Percentiles rank a stretch among this genome's conserved stretches.
Evolutionary conservation across 352 stramenopile genomes (phyloP).

Genomic region (Globisporangium lucens): DNA sequence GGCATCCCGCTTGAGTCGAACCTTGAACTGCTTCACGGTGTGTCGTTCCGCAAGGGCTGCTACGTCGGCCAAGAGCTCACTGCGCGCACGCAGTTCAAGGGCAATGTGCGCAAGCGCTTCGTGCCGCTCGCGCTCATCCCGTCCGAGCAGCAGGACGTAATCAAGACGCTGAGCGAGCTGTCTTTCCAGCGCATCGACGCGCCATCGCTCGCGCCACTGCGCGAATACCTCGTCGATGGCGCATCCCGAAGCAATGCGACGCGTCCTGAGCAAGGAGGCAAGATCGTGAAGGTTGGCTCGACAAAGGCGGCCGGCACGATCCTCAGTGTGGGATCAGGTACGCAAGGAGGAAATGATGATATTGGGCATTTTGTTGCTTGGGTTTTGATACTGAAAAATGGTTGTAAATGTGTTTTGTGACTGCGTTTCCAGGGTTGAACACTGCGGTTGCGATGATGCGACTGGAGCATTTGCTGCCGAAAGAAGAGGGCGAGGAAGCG

Average conservation of each 20-base stretch:
- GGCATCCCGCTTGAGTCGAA: slow-evolving; percentile 92
- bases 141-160: slow-evolving; percentile 42
- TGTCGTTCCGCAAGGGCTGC: slow-evolving; percentile 94
- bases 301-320: slow-evolving; percentile 65
- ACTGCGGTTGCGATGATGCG: slow-evolving; percentile 76
- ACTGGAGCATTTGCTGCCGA: slow-evolving; percentile 56
- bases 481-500: slow-evolving; percentile 33
- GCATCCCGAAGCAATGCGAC: slow-evolving; percentile 24
- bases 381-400: not conserved
- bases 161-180: slow-evolving; percentile 44
- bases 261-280: slow-evolving; percentile 32
- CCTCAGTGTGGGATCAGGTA: slow-evolving; percentile 37
- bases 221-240: slow-evolving; percentile 40
- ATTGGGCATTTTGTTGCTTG: not conserved
- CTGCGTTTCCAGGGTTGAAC: slow-evolving; percentile 28
- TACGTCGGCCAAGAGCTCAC: slow-evolving; percentile 95
- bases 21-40: slow-evolving; percentile 86
- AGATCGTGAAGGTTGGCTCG: slow-evolving; percentile 51
- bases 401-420: not conserved
- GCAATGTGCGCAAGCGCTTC: slow-evolving; percentile 81
- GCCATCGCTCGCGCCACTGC: slow-evolving; percentile 31
- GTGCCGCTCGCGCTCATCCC: slow-evolving; percentile 71
- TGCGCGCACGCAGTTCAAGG: slow-evolving; percentile 92
- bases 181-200: slow-evolving; percentile 60
- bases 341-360: not conserved